These are phyloP conservation scores for Pyrrhoderma noxium DNA, from an alignment of 1,284 basidiomycete species.

Conservation along the genomic window DNA sequence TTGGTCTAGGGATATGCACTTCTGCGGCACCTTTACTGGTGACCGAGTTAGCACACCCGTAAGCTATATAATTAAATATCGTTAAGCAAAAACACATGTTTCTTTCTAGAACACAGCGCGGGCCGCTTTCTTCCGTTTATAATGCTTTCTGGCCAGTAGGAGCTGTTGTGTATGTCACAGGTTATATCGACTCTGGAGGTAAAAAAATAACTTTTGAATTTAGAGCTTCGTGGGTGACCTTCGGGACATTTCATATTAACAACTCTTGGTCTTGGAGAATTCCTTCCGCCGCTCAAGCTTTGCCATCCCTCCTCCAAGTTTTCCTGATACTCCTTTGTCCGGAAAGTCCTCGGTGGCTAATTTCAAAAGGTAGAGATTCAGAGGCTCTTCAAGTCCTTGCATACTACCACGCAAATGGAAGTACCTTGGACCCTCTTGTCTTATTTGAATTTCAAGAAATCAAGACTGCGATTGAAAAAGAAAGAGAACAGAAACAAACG, in stretches of 20 bases:
- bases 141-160: constrained; percentile 43
- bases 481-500: constrained; percentile 18
- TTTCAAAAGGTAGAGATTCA: constrained; percentile 22
- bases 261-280: constrained; percentile 30
- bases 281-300: constrained; percentile 33
- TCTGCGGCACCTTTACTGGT: constrained; percentile 44
- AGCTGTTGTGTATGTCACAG: background rate
- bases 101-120: constrained; percentile 34
- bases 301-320: constrained; percentile 30
- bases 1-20: constrained; percentile 46
- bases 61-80: background rate
- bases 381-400: constrained; percentile 22
- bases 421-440: constrained; percentile 25
- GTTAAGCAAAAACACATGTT: background rate
- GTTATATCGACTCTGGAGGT: constrained; percentile 1
- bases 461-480: constrained; percentile 24
- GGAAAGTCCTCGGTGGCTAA: constrained; percentile 34
- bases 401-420: constrained; percentile 24
- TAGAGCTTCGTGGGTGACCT: constrained; percentile 27
- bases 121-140: constrained; percentile 45
- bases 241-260: constrained; percentile 28
- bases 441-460: constrained; percentile 26
- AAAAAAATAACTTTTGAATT: constrained; percentile 24
- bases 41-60: constrained; percentile 49
- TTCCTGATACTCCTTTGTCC: constrained; percentile 29